Conservation (phyloP, 495 filamentous ascomycete genomes). For the Barbatosphaeria neglecta region DNA sequence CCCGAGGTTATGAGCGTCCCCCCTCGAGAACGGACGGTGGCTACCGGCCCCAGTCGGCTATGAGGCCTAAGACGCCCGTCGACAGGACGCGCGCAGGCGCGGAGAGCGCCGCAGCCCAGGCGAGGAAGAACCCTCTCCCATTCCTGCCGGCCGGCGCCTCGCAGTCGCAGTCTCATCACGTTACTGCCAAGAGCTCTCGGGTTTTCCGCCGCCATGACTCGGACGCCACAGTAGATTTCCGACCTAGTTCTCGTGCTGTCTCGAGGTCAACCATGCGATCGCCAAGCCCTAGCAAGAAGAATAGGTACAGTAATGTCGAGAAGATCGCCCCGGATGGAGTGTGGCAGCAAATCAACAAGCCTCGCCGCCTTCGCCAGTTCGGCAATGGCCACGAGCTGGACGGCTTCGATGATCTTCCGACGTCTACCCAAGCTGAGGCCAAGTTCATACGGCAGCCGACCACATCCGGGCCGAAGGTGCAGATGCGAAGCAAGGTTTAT, state of each 20-base stretch:
- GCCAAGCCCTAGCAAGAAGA: constrained; percentile 40
- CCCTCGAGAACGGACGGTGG: constrained; percentile 29
- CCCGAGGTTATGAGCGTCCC: constrained; percentile 39
- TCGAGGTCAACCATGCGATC: constrained; percentile 43
- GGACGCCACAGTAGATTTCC: constrained; percentile 41
- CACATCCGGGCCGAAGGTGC: constrained; percentile 55
- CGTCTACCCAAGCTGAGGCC: constrained; percentile 67
- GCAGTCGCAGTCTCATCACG: constrained; percentile 65
- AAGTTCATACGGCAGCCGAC: constrained; percentile 72
- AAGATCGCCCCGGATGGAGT: constrained; percentile 26
- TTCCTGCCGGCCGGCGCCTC: constrained; percentile 74
- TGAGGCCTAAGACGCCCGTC: constrained; percentile 62
- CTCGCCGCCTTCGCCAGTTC: constrained; percentile 63
- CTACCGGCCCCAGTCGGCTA: constrained; percentile 24
- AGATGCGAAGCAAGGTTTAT: constrained; percentile 48
- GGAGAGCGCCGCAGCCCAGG: constrained; percentile 40
- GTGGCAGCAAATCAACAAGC: constrained; percentile 55
- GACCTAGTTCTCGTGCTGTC: constrained; percentile 43
- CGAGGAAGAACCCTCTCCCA: constrained; percentile 52
- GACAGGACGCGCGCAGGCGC: constrained; percentile 41
- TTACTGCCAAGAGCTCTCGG: constrained; percentile 57
- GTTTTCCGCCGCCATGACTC: constrained; percentile 66
- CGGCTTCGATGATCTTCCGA: constrained; percentile 88
- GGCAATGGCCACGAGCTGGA: constrained; percentile 90
- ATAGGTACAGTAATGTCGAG: constrained; percentile 21